A percentile compares a stretch with the other conserved stretches of the same genome.
Evolutionary conservation across 805 yeast species (phyloP).

Genomic region (Ogataea ganodermae): DNA sequence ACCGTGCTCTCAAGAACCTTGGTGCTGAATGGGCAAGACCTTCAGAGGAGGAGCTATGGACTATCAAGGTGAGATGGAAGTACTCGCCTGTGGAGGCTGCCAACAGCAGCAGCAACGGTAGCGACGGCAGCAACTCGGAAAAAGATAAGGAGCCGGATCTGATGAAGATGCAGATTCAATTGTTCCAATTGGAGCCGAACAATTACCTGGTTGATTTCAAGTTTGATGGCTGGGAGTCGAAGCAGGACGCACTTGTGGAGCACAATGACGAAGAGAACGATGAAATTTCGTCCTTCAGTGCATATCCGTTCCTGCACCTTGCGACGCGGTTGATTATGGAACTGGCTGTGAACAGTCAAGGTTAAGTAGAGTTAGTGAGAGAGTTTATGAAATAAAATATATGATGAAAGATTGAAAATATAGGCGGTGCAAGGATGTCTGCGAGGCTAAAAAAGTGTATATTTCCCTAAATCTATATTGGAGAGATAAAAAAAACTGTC

Average conservation of each 20-base stretch:
- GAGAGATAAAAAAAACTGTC: neutral
- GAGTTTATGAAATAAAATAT: neutral
- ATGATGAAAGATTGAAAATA: neutral
- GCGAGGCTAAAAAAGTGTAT: no score
- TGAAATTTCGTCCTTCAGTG: conserved; percentile 87
- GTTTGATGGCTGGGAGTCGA: conserved; percentile 93
- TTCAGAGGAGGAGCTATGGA: conserved; percentile 93
- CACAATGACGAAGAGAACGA: conserved; percentile 49
- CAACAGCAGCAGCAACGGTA: conserved; percentile 11
- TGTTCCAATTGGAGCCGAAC: conserved; percentile 93
- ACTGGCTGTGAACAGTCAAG: conserved; percentile 89
- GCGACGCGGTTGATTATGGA: conserved; percentile 95
- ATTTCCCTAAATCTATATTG: no score
- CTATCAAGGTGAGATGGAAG: conserved; percentile 92
- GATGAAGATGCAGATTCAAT: conserved; percentile 96
- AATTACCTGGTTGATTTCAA: conserved; percentile 95
- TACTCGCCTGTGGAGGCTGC: conserved; percentile 47
- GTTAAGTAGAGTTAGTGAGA: conserved; percentile 13
- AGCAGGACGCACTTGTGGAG: conserved; percentile 40
- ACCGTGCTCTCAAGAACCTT: conserved; percentile 85
- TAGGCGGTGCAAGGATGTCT: neutral
- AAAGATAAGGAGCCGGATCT: conserved; percentile 58
- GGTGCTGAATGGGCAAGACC: conserved; percentile 99
- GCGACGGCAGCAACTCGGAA: conserved; percentile 24
- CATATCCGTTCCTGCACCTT: conserved; percentile 91